Conservation (phyloP, 805 yeast species). For the Candida silvicultrix region DNA sequence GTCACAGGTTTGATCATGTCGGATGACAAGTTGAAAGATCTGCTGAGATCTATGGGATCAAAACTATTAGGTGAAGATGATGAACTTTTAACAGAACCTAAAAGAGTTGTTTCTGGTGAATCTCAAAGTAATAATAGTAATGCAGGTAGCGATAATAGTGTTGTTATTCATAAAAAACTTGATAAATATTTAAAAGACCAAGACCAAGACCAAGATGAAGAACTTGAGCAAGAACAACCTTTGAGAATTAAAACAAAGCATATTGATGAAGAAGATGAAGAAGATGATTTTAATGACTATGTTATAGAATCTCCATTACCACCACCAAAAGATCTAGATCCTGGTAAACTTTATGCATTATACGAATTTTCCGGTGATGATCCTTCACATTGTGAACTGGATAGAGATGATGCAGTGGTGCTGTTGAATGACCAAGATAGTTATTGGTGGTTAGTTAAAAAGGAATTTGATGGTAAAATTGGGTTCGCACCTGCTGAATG, state of each 20-base stretch:
- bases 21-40: slow-evolving; percentile 10
- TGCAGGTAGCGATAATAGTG: slow-evolving; percentile 17
- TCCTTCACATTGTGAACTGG: slow-evolving; percentile 79
- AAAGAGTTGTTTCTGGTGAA: slow-evolving; percentile 12
- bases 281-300: slow-evolving; percentile 38
- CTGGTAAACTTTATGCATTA: slow-evolving; percentile 76
- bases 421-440: slow-evolving; percentile 83
- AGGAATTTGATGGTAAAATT: slow-evolving; percentile 53
- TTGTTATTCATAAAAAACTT: slow-evolving; percentile 8
- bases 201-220: slow-evolving; percentile 11
- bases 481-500: slow-evolving; percentile 98
- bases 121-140: background rate
- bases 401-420: slow-evolving; percentile 75
- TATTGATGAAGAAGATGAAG: slow-evolving; percentile 27
- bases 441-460: slow-evolving; percentile 92
- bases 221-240: slow-evolving; percentile 14
- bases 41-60: slow-evolving; percentile 11
- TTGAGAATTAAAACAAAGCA: slow-evolving; percentile 14
- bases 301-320: slow-evolving; percentile 30
- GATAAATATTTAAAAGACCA: background rate
- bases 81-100: slow-evolving; percentile 13
- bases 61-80: slow-evolving; percentile 15
- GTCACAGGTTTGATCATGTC: slow-evolving; percentile 12
- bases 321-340: slow-evolving; percentile 79
- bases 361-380: slow-evolving; percentile 90